phyloP scores from a whole-genome alignment of 2,329 filamentous ascomycete genomes.

The Alternaria panax region DNA sequence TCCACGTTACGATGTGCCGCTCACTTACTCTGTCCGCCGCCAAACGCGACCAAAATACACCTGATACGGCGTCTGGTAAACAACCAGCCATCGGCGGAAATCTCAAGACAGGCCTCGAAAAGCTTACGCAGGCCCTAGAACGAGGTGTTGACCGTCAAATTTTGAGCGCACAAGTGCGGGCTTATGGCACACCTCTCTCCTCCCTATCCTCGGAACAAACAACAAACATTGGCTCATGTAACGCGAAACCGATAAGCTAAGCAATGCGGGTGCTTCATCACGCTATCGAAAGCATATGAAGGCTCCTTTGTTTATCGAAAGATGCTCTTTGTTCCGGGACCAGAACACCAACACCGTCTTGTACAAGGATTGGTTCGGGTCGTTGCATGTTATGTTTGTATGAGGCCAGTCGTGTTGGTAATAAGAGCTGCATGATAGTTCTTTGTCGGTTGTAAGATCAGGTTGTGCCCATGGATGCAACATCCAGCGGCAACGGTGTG shows the following conservation, averaged over 20 bases:
- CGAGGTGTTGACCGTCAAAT: conserved; percentile 23
- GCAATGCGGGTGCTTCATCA: neutral
- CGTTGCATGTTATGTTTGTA: neutral
- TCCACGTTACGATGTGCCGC: neutral
- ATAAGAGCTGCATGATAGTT: neutral
- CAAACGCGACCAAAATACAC: neutral
- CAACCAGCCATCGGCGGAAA: neutral
- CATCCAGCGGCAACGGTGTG: neutral
- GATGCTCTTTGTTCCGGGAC: neutral
- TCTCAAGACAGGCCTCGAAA: conserved; percentile 20
- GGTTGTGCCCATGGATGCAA: neutral
- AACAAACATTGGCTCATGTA: neutral
- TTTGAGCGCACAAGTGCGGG: conserved; percentile 19
- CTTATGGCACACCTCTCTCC: conserved; percentile 7
- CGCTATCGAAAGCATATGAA: neutral
- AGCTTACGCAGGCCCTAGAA: conserved; percentile 13
- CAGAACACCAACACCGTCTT: neutral
- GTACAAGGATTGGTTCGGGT: neutral
- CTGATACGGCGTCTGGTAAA: neutral
- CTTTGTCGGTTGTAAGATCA: neutral
- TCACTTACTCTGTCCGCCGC: neutral
- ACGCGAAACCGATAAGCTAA: neutral
- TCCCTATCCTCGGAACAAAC: neutral
- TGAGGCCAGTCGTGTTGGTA: neutral
- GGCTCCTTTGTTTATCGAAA: neutral